These are phyloP conservation scores for Scedosporium minutisporum DNA, from an alignment of 2,329 filamentous ascomycete species.

Conservation along the genomic window DNA sequence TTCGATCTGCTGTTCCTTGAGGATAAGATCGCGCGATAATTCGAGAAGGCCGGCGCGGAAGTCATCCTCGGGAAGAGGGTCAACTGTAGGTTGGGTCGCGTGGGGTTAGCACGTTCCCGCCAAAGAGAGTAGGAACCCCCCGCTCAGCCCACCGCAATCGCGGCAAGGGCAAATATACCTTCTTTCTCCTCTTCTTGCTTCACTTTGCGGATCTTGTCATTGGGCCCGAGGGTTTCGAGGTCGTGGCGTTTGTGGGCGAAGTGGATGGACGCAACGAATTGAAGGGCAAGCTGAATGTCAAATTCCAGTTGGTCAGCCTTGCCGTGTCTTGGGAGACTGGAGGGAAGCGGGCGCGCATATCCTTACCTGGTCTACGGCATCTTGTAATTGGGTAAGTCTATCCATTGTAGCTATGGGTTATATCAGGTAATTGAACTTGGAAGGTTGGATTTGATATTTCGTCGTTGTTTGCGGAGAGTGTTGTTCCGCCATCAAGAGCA, in stretches of 20 bases:
- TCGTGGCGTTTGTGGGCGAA: conserved; percentile 61
- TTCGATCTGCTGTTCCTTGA: conserved; percentile 79
- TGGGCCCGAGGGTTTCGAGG: conserved; percentile 46
- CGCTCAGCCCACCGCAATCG: background rate
- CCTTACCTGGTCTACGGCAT: conserved; percentile 69
- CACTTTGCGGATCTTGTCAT: conserved; percentile 48
- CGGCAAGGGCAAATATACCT: conserved; percentile 23
- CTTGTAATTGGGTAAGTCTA: conserved; percentile 72
- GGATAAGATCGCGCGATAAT: conserved; percentile 64
- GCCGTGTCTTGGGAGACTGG: background rate
- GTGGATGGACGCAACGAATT: conserved; percentile 58
- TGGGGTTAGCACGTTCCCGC: conserved; percentile 8
- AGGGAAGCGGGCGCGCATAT: too few relatives aligned
- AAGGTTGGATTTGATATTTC: background rate
- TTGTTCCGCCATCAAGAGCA: background rate
- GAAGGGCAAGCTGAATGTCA: conserved; percentile 47
- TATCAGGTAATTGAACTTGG: background rate
- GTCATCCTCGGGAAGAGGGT: conserved; percentile 51
- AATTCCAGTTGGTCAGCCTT: background rate
- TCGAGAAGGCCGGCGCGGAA: conserved; percentile 62
- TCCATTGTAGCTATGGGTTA: conserved; percentile 48
- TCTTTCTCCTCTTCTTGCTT: conserved; percentile 46
- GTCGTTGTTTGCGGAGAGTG: background rate
- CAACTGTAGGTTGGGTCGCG: conserved; percentile 30
- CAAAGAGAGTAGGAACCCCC: background rate